phyloP scores from a whole-genome alignment of 2,329 filamentous ascomycete genomes.

The Colletotrichum lupini region DNA sequence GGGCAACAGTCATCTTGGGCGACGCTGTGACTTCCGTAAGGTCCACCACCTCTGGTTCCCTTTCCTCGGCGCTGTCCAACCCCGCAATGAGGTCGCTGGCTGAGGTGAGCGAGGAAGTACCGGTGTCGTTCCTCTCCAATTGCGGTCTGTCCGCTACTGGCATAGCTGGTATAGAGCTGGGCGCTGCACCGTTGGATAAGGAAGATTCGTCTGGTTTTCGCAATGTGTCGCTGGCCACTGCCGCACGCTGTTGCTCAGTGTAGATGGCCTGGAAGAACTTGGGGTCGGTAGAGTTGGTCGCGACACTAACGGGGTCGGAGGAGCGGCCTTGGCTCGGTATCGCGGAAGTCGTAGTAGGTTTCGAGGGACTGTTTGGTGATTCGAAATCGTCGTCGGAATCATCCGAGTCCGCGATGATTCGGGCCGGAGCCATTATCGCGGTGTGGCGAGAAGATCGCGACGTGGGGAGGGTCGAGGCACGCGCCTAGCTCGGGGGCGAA shows the following conservation, averaged over 20 bases:
- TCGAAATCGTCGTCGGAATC: conserved; percentile 33
- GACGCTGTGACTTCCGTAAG: conserved; percentile 47
- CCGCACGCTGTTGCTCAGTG: conserved; percentile 54
- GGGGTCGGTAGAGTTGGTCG: conserved; percentile 58
- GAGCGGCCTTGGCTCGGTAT: conserved; percentile 32
- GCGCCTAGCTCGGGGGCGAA: conserved; percentile 11
- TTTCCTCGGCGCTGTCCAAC: conserved; percentile 20
- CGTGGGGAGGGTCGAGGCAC: not conserved
- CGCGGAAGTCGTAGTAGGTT: conserved; percentile 17
- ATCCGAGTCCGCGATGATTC: conserved; percentile 37
- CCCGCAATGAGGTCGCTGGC: conserved; percentile 42
- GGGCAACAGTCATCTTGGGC: conserved; percentile 40
- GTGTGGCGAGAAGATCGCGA: conserved; percentile 14
- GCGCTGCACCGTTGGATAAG: not conserved
- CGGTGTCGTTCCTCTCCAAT: conserved; percentile 1
- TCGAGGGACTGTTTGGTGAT: conserved; percentile 13
- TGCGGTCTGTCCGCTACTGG: not conserved
- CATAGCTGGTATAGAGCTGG: not conserved
- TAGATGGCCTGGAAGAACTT: conserved; percentile 60
- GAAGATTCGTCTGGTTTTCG: not conserved
- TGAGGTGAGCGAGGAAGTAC: conserved; percentile 39
- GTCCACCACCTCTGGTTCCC: conserved; percentile 31
- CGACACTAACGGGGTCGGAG: conserved; percentile 41
- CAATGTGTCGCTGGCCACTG: not conserved
- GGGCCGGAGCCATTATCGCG: conserved; percentile 30